These are phyloP conservation scores for Lachnellula cervina DNA, from an alignment of 2,329 filamentous ascomycete genomes.

Conservation along the genomic window DNA sequence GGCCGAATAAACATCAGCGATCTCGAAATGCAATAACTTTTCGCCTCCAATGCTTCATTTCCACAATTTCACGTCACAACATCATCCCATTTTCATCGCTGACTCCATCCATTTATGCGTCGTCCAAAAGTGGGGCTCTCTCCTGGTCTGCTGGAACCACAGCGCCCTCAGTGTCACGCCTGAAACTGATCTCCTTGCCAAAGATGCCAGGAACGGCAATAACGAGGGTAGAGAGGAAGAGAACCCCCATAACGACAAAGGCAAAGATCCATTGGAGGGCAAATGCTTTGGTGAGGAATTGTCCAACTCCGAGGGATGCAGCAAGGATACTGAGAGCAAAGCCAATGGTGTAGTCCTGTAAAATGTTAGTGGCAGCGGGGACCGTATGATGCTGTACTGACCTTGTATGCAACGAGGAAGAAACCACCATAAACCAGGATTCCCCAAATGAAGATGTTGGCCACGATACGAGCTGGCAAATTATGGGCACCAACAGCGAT, in stretches of 20 bases:
- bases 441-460: constrained; percentile 85
- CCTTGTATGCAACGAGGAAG: constrained; percentile 71
- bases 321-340: constrained; percentile 70
- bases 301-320: constrained; percentile 70
- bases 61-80: not conserved
- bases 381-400: constrained; percentile 28
- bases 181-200: constrained; percentile 52
- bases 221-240: constrained; percentile 64
- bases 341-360: constrained; percentile 66
- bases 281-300: constrained; percentile 67
- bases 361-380: constrained; percentile 19
- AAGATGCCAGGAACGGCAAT: constrained; percentile 61
- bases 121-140: constrained; percentile 56
- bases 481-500: constrained; percentile 68
- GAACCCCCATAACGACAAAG: constrained; percentile 71
- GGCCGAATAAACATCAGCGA: not conserved
- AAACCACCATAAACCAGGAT: constrained; percentile 72
- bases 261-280: constrained; percentile 92
- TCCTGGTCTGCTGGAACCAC: constrained; percentile 45
- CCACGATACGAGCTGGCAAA: constrained; percentile 70
- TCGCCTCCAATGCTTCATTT: not conserved
- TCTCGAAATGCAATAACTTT: constrained; percentile 1
- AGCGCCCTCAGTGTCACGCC: constrained; percentile 32
- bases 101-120: constrained; percentile 28
- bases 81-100: not conserved